Evolutionary conservation across 805 yeast species (phyloP).

Genomic region (Saccharomycopsis synnaedendra): DNA sequence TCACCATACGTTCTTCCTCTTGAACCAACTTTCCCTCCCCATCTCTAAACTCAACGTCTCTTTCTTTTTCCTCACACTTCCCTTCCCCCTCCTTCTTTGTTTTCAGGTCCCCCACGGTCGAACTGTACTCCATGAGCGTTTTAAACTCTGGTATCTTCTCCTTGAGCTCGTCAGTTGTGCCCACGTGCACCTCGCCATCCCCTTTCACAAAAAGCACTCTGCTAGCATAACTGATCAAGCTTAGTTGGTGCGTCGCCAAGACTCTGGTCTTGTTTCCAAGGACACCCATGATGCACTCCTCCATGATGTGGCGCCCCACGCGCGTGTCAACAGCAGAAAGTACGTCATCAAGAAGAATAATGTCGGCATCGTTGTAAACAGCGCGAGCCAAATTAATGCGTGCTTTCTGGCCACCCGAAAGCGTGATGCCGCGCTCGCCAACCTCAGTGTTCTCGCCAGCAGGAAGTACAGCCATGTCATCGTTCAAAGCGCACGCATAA

Average conservation of each 20-base stretch:
- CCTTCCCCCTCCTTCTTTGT: neutral
- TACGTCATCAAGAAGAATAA: conserved; percentile 56
- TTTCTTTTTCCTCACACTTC: conserved; percentile 1
- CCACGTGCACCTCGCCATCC: conserved; percentile 41
- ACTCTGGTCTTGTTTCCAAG: conserved; percentile 45
- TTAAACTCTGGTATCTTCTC: conserved; percentile 30
- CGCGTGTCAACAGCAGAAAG: conserved; percentile 71
- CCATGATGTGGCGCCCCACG: conserved; percentile 59
- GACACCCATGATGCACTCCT: conserved; percentile 43
- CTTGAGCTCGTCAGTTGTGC: conserved; percentile 37
- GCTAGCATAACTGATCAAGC: conserved; percentile 51
- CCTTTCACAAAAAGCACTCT: conserved; percentile 42
- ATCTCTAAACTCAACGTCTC: conserved; percentile 5
- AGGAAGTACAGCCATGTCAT: conserved; percentile 47
- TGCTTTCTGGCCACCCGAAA: conserved; percentile 73
- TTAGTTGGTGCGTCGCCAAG: conserved; percentile 67
- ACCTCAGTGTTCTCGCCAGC: conserved; percentile 63
- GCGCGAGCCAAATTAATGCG: conserved; percentile 59
- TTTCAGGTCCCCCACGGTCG: too few relatives aligned
- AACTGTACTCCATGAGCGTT: conserved; percentile 28
- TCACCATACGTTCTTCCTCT: conserved; percentile 49
- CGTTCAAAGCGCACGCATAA: conserved; percentile 46
- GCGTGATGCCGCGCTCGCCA: conserved; percentile 65
- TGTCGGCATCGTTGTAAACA: conserved; percentile 49
- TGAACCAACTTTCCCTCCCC: conserved; percentile 21